phyloP scores from a whole-genome alignment of 2,329 filamentous ascomycete species.

The Aspergillus felis region DNA sequence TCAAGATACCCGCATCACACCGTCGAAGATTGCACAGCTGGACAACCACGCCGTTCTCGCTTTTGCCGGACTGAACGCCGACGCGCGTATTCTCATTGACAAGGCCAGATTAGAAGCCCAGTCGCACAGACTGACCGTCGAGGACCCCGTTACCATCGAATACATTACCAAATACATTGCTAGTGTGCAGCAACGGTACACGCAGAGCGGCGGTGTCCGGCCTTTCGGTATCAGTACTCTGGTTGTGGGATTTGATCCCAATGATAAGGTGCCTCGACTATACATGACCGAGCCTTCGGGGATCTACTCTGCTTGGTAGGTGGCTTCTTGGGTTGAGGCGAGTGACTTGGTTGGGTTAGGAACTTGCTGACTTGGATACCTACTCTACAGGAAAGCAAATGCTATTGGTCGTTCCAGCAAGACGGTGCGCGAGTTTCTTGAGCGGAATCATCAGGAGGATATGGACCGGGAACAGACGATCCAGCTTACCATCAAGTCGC shows the following conservation, averaged over 20 bases:
- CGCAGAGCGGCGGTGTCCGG: slow-evolving; percentile 94
- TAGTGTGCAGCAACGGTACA: slow-evolving; percentile 97
- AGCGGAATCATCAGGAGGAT: slow-evolving; percentile 96
- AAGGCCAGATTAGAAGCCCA: slow-evolving; percentile 97
- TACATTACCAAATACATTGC: slow-evolving; percentile 99
- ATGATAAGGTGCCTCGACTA: slow-evolving; percentile 79
- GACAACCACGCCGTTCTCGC: slow-evolving; percentile 96
- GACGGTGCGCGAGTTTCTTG: slow-evolving; percentile 96
- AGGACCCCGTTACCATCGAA: slow-evolving; percentile 95
- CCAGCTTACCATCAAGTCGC: slow-evolving; percentile 94
- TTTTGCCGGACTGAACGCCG: slow-evolving; percentile 95
- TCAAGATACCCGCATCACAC: slow-evolving; percentile 97
- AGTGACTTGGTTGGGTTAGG: not conserved
- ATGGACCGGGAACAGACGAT: slow-evolving; percentile 97
- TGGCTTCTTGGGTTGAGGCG: slow-evolving; percentile 8
- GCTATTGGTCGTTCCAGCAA: slow-evolving; percentile 98
- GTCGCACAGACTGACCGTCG: slow-evolving; percentile 92
- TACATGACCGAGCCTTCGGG: slow-evolving; percentile 99
- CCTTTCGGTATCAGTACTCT: slow-evolving; percentile 99
- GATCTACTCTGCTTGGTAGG: slow-evolving; percentile 97
- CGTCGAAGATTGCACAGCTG: slow-evolving; percentile 95
- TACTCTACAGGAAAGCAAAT: slow-evolving; percentile 81
- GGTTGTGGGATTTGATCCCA: slow-evolving; percentile 97
- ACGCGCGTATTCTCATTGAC: slow-evolving; percentile 96
- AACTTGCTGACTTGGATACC: slow-evolving; percentile 13